Conservation (phyloP, 805 yeast genomes). For the Pichia deserticola region DNA sequence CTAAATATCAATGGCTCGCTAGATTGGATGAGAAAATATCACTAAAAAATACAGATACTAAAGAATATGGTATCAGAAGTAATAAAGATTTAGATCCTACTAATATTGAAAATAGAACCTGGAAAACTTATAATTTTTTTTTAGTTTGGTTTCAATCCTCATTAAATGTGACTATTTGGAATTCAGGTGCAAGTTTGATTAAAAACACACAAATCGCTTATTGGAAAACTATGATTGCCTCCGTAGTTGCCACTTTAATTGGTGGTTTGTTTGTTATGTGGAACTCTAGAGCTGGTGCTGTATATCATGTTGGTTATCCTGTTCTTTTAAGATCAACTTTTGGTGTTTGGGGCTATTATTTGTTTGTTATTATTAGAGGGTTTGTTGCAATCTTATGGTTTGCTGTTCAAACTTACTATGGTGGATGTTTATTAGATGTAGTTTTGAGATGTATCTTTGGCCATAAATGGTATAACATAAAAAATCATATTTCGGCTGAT, state of each 20-base stretch:
- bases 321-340: conserved; percentile 36
- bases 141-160: conserved; percentile 22
- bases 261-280: conserved; percentile 37
- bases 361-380: conserved; percentile 38
- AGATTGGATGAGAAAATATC: conserved; percentile 1
- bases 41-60: neutral
- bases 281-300: conserved; percentile 41
- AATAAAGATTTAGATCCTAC: conserved; percentile 35
- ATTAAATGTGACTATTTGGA: conserved; percentile 25
- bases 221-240: conserved; percentile 37
- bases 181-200: conserved; percentile 23
- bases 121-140: conserved; percentile 24
- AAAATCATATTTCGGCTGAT: conserved; percentile 32
- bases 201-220: conserved; percentile 18
- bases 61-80: conserved; percentile 16
- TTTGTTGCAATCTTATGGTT: conserved; percentile 41
- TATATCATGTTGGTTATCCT: conserved; percentile 45
- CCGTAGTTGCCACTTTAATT: conserved; percentile 39
- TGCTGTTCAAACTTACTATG: conserved; percentile 39
- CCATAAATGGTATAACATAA: conserved; percentile 31
- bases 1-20: neutral
- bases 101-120: conserved; percentile 29
- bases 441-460: conserved; percentile 30
- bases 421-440: conserved; percentile 36
- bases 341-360: conserved; percentile 39